Conservation (phyloP, 177 flowering plant species). For the Vitis hybrid region DNA sequence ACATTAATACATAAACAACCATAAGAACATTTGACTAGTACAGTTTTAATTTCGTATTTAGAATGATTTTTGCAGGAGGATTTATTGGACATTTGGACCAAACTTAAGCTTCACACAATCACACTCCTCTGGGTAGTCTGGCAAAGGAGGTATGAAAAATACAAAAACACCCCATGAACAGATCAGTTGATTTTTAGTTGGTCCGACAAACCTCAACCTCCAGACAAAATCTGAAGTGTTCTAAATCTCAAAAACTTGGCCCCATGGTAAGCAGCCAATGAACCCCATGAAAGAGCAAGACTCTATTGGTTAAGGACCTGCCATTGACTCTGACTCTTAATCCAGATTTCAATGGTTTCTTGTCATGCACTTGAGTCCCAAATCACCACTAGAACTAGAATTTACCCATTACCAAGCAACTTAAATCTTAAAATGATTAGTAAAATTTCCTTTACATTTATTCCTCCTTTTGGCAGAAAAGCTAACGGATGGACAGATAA, state of each 20-base stretch:
- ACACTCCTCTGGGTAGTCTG: too few species aligned
- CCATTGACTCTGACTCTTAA: not conserved
- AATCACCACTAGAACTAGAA: not conserved
- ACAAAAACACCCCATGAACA: not conserved
- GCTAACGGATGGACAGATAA: conserved; percentile 8
- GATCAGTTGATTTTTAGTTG: not conserved
- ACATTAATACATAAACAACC: not conserved
- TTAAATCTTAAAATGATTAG: not conserved
- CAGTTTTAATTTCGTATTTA: not conserved
- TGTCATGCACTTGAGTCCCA: not conserved
- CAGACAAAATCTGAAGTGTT: too few species aligned
- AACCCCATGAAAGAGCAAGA: not conserved
- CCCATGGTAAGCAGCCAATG: not conserved
- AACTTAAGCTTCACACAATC: not conserved
- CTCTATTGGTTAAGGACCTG: not conserved
- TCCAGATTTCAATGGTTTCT: not conserved
- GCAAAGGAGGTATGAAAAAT: not conserved
- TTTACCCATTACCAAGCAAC: not conserved
- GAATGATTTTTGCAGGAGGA: not conserved
- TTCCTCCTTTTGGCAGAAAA: not conserved
- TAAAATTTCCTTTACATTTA: not conserved
- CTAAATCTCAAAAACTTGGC: not conserved
- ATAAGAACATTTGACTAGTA: not conserved
- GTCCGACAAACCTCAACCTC: too few species aligned
- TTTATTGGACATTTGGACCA: not conserved